Evolutionary conservation across 176 grass and related monocot species (phyloP).

Genomic region (Echinochloa phyllopogon): DNA sequence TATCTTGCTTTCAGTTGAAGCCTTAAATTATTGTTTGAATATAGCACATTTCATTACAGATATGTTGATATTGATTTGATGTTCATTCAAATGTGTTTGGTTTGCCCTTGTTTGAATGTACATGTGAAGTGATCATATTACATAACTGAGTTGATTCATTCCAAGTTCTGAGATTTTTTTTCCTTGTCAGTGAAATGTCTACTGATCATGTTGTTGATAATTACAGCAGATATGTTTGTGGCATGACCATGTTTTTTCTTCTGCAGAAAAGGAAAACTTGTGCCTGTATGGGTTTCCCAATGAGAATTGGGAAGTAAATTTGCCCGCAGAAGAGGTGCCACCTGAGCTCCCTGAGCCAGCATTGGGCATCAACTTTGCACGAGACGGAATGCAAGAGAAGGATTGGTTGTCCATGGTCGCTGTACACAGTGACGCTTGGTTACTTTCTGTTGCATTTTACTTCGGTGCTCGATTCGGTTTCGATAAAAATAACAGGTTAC

Average conservation of each 20-base stretch:
- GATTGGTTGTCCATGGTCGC: slow-evolving; percentile 97
- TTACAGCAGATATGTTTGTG: slow-evolving; percentile 4
- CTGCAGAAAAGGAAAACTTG: slow-evolving; percentile 91
- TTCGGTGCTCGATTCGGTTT: slow-evolving; percentile 96
- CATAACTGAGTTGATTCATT: background rate
- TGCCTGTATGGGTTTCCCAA: slow-evolving; percentile 97
- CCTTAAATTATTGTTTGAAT: background rate
- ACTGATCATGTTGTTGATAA: slow-evolving; percentile 12
- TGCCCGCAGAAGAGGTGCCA: slow-evolving; percentile 96
- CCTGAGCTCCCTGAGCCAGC: slow-evolving; percentile 96
- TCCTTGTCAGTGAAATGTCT: background rate
- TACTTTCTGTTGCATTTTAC: slow-evolving; percentile 96
- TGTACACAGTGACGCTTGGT: slow-evolving; percentile 89
- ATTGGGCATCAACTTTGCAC: slow-evolving; percentile 94
- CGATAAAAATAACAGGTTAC: slow-evolving; percentile 84
- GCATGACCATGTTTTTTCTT: slow-evolving; percentile 34
- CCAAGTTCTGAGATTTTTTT: slow-evolving; percentile 27
- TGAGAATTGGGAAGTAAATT: slow-evolving; percentile 97
- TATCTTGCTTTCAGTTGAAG: background rate
- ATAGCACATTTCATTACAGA: background rate
- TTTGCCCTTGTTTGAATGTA: slow-evolving; percentile 11
- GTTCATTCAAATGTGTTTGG: background rate
- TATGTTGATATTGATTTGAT: background rate
- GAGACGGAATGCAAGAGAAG: slow-evolving; percentile 98
- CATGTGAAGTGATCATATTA: slow-evolving; percentile 6